Percentiles rank a stretch among this genome's conserved stretches.
Evolutionary conservation across 2,329 filamentous ascomycete genomes (phyloP).

Genomic region (Diaporthe batatas): DNA sequence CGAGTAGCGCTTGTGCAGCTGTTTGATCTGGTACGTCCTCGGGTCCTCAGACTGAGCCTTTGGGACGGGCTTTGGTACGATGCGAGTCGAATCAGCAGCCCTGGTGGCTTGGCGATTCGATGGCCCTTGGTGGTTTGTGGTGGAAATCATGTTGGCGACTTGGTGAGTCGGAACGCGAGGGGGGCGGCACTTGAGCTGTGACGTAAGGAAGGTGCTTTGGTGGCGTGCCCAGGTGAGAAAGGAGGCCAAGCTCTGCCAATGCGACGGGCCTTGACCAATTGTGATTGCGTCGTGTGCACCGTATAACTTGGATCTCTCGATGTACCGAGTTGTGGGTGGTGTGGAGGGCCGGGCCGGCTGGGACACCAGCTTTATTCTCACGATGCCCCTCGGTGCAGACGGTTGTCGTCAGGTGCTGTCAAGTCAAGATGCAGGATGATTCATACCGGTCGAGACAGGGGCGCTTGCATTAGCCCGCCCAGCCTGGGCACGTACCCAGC

Average conservation of each 20-base stretch:
- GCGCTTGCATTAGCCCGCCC: neutral
- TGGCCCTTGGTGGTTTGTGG: conserved; percentile 13
- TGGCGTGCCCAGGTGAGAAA: neutral
- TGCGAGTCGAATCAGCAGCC: conserved; percentile 59
- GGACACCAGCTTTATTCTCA: neutral
- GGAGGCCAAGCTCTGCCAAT: neutral
- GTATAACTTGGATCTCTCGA: neutral
- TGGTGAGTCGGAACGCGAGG: too few relatives aligned
- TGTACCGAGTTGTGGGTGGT: too few relatives aligned
- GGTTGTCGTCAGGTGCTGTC: conserved; percentile 25
- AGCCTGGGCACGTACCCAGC: too few relatives aligned
- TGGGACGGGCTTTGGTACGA: conserved; percentile 76
- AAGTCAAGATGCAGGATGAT: conserved; percentile 34
- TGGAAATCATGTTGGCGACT: conserved; percentile 36
- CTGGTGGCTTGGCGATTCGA: conserved; percentile 58
- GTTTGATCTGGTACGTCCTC: conserved; percentile 79
- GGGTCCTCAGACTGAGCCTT: conserved; percentile 75
- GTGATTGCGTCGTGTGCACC: neutral
- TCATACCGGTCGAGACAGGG: conserved; percentile 28
- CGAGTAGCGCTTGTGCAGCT: conserved; percentile 77
- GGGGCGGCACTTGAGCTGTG: too few relatives aligned
- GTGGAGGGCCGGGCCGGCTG: too few relatives aligned
- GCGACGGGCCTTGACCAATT: neutral
- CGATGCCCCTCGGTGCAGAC: neutral
- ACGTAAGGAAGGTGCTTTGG: too few relatives aligned